Evolutionary conservation across 139 green algal species (phyloP).

Genomic region (Asterochloris erici): DNA sequence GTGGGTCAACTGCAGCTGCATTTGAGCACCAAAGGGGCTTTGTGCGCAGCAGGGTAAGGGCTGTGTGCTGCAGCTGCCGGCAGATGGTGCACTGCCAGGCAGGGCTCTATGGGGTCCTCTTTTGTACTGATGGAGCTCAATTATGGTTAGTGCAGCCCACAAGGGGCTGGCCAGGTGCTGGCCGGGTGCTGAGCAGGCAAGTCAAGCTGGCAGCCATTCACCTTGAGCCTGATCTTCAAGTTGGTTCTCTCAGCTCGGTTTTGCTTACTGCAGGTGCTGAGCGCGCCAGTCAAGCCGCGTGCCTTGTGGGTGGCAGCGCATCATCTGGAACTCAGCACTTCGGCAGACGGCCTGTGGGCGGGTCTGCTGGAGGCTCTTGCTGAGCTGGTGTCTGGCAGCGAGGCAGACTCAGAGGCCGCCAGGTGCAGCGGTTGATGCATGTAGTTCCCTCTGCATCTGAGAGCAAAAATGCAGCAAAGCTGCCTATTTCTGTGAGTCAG

Average conservation of each 20-base stretch:
- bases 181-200: no score
- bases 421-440: neutral
- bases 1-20: no score
- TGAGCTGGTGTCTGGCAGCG: conserved; percentile 11
- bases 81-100: no score
- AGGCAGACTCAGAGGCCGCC: conserved; percentile 5
- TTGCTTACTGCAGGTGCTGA: conserved; percentile 23
- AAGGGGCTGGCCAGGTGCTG: neutral
- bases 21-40: no score
- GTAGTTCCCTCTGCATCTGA: neutral
- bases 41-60: no score
- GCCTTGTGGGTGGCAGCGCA: conserved; percentile 56
- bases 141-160: neutral
- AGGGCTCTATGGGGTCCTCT: no score
- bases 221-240: neutral
- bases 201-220: neutral
- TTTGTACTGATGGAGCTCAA: neutral
- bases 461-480: neutral
- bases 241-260: neutral
- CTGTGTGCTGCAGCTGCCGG: no score
- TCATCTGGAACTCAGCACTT: conserved; percentile 31
- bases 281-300: conserved; percentile 39
- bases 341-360: conserved; percentile 37
- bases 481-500: no score
- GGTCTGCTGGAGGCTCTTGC: conserved; percentile 16